Percentiles rank a stretch among this genome's conserved stretches.
These are phyloP conservation scores for Mycena haematopus DNA, from an alignment of 768 basidiomycete species.

Conservation along the genomic window DNA sequence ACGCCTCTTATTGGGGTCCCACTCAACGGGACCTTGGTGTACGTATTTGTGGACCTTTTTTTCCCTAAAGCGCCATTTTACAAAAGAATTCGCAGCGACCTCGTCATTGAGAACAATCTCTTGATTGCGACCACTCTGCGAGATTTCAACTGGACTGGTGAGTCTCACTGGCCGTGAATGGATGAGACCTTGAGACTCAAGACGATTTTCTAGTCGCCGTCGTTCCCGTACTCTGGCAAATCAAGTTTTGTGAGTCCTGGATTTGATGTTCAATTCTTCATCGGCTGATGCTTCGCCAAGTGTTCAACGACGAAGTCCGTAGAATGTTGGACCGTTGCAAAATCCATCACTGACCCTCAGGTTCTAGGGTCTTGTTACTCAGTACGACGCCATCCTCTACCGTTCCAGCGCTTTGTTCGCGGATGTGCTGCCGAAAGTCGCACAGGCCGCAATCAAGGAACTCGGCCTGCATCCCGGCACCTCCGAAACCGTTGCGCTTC, in stretches of 20 bases:
- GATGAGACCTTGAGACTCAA: not conserved
- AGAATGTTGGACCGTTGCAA: no score
- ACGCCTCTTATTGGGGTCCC: slow-evolving; percentile 6
- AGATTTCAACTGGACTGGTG: slow-evolving; percentile 12
- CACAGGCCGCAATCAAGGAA: not conserved
- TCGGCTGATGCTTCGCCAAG: not conserved
- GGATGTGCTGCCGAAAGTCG: slow-evolving; percentile 2
- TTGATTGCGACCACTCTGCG: slow-evolving; percentile 1
- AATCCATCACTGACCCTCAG: not conserved
- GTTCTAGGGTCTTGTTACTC: not conserved
- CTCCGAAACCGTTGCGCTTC: not conserved
- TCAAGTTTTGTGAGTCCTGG: slow-evolving; percentile 2
- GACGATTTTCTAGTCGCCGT: not conserved
- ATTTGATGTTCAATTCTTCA: not conserved
- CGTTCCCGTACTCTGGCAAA: not conserved
- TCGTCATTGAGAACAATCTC: slow-evolving; percentile 1
- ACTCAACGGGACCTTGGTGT: slow-evolving; percentile 1
- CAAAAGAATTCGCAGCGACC: not conserved
- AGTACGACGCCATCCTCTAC: slow-evolving; percentile 3
- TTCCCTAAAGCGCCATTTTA: not conserved
- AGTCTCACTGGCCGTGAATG: not conserved
- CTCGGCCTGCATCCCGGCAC: slow-evolving; percentile 2
- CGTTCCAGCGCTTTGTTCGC: not conserved
- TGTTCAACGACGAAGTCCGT: slow-evolving; percentile 6
- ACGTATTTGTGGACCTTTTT: not conserved